phyloP scores from a whole-genome alignment of 257 asterid genomes.

The Plantago ovata region DNA sequence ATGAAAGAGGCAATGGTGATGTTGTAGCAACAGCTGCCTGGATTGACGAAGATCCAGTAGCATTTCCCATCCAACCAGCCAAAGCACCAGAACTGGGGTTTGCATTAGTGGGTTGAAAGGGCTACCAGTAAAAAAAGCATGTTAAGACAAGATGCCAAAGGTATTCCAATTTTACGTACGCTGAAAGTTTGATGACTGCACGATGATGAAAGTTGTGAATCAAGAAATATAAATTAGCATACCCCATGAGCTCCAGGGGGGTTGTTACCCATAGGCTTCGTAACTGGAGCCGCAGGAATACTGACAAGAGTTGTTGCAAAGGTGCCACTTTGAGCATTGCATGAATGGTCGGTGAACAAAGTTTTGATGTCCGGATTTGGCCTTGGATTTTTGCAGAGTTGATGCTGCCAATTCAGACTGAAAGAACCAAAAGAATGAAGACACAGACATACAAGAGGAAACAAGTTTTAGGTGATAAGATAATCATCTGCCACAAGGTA shows the following conservation, averaged over 20 bases:
- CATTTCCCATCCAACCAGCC: conserved; percentile 98
- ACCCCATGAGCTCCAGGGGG: conserved; percentile 95
- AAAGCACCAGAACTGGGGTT: conserved; percentile 87
- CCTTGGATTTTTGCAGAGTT: conserved; percentile 94
- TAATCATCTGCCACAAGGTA: not conserved
- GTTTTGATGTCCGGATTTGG: conserved; percentile 95
- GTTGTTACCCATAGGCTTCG: conserved; percentile 66
- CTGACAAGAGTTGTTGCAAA: conserved; percentile 73
- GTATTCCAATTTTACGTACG: not conserved
- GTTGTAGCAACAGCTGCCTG: conserved; percentile 96
- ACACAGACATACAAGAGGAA: conserved; percentile 1
- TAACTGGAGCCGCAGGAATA: conserved; percentile 73
- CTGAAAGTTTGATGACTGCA: conserved; percentile 6
- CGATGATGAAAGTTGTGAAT: conserved; percentile 2
- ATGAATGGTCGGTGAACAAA: conserved; percentile 78
- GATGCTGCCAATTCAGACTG: conserved; percentile 99
- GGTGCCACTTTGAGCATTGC: conserved; percentile 83
- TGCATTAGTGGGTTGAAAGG: conserved; percentile 81
- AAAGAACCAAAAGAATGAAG: conserved; percentile 20
- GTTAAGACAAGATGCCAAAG: conserved; percentile 1
- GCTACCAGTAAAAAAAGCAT: conserved; percentile 44
- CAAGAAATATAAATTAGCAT: conserved; percentile 15
- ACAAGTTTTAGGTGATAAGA: not conserved
- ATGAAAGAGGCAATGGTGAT: conserved; percentile 79
- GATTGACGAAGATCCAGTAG: conserved; percentile 92